Conservation (phyloP, 2,329 filamentous ascomycete genomes). For the Hypoxylon sp. region DNA sequence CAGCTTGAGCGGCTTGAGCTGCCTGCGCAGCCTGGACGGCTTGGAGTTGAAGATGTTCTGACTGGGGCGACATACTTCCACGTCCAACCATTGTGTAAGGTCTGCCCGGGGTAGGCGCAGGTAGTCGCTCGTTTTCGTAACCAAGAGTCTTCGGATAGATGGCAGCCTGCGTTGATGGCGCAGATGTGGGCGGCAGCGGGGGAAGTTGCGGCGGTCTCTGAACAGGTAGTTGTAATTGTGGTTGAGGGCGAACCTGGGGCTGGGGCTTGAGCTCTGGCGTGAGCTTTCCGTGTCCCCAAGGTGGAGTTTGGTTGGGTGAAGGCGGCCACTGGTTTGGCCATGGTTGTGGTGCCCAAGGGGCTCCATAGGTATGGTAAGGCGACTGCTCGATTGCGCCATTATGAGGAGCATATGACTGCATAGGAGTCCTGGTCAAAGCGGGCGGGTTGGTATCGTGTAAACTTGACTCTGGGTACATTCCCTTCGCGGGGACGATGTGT, state of each 20-base stretch:
- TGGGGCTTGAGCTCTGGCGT: constrained; percentile 49
- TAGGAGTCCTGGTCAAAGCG: constrained; percentile 81
- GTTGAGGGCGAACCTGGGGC: constrained; percentile 40
- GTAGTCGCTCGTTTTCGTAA: constrained; percentile 47
- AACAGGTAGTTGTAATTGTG: constrained; percentile 42
- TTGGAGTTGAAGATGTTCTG: constrained; percentile 60
- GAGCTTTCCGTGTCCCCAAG: constrained; percentile 50
- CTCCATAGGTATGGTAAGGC: constrained; percentile 52
- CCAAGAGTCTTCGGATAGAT: constrained; percentile 44
- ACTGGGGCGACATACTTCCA: constrained; percentile 55
- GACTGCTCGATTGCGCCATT: constrained; percentile 48
- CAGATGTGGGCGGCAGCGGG: constrained; percentile 35
- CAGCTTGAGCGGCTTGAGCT: constrained; percentile 35
- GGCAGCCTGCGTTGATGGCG: constrained; percentile 38
- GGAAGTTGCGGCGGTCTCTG: constrained; percentile 40
- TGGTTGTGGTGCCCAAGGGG: constrained; percentile 55
- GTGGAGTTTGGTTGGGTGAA: constrained; percentile 57
- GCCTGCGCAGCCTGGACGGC: constrained; percentile 54
- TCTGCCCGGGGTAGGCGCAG: constrained; percentile 40
- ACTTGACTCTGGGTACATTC: constrained; percentile 97
- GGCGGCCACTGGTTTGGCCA: constrained; percentile 54
- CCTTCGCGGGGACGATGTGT: constrained; percentile 87
- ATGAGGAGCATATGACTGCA: constrained; percentile 62
- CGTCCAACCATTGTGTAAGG: constrained; percentile 51
- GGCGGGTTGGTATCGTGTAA: constrained; percentile 87